Conservation (phyloP, 441 rosid species). For the Hypseocharis bilobata region DNA sequence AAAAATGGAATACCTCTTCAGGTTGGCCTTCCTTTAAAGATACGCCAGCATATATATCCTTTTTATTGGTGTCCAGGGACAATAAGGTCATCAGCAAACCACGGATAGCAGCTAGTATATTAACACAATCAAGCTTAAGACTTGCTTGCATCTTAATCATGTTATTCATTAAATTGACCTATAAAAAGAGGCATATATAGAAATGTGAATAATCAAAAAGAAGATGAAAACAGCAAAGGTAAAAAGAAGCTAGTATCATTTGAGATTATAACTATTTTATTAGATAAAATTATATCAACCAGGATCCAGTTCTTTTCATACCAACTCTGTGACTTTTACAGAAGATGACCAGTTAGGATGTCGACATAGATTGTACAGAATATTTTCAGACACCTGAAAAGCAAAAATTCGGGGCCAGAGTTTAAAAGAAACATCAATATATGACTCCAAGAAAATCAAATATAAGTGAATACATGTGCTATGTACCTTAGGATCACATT, state of each 20-base stretch:
- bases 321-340: slow-evolving; percentile 52
- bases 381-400: slow-evolving; percentile 56
- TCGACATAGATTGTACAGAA: slow-evolving; percentile 53
- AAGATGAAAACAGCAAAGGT: neutral
- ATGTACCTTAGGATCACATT: slow-evolving; percentile 59
- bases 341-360: slow-evolving; percentile 50
- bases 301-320: slow-evolving; percentile 28
- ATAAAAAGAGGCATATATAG: slow-evolving; percentile 14
- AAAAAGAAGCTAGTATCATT: neutral
- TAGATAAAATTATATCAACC: slow-evolving; percentile 12
- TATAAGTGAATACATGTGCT: slow-evolving; percentile 7
- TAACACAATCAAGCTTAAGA: slow-evolving; percentile 59
- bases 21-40: slow-evolving; percentile 36
- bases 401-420: slow-evolving; percentile 17
- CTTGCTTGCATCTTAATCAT: slow-evolving; percentile 43
- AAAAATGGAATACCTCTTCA: slow-evolving; percentile 43
- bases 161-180: slow-evolving; percentile 55
- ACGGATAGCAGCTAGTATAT: slow-evolving; percentile 47
- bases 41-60: slow-evolving; percentile 21
- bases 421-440: slow-evolving; percentile 18
- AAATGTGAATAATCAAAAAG: slow-evolving; percentile 10
- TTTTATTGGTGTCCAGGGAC: slow-evolving; percentile 29
- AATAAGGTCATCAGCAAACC: slow-evolving; percentile 42
- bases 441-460: slow-evolving; percentile 18
- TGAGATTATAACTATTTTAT: slow-evolving; percentile 6